A percentile compares a stretch with the other conserved stretches of the same genome.
These are phyloP conservation scores for Polytolypa hystricis DNA, from an alignment of 2,329 filamentous ascomycete genomes.

Conservation along the genomic window DNA sequence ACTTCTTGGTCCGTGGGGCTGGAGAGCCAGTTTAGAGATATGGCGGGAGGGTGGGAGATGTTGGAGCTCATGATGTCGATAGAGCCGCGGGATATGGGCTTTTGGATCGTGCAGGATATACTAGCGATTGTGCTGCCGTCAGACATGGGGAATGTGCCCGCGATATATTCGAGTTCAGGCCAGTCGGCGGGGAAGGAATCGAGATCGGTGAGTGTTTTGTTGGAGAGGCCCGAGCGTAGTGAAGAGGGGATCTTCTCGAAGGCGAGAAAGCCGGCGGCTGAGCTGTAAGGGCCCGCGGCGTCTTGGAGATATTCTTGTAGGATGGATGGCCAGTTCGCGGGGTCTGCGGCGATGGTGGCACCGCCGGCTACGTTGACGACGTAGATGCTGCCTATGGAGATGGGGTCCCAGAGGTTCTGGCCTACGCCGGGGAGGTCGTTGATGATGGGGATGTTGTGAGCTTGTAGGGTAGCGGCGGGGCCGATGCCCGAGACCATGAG, in stretches of 20 bases:
- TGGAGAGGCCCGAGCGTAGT: constrained; percentile 14
- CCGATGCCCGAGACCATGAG: constrained; percentile 43
- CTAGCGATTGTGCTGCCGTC: constrained; percentile 26
- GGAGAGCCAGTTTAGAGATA: constrained; percentile 39
- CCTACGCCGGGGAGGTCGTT: constrained; percentile 25
- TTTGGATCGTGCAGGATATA: constrained; percentile 24
- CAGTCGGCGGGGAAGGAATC: constrained; percentile 25
- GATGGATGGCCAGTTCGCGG: constrained; percentile 13
- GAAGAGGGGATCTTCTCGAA: constrained; percentile 24
- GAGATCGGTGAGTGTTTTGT: constrained; percentile 13
- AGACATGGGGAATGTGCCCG: constrained; percentile 18
- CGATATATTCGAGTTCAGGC: constrained; percentile 29
- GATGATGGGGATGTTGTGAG: constrained; percentile 19
- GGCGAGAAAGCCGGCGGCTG: constrained; percentile 19
- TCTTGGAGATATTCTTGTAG: constrained; percentile 11
- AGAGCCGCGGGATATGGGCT: constrained; percentile 35
- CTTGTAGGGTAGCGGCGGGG: constrained; percentile 19
- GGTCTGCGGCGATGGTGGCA: constrained; percentile 11
- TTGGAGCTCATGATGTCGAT: constrained; percentile 31
- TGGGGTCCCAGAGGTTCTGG: constrained; percentile 27
- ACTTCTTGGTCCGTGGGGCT: constrained; percentile 35
- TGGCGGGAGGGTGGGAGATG: constrained; percentile 28
- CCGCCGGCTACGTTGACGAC: constrained; percentile 12
- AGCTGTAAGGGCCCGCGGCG: constrained; percentile 15
- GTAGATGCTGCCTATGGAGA: constrained; percentile 21